Conservation (phyloP, 2,329 filamentous ascomycete species). For the Colletotrichum plurivorum region DNA sequence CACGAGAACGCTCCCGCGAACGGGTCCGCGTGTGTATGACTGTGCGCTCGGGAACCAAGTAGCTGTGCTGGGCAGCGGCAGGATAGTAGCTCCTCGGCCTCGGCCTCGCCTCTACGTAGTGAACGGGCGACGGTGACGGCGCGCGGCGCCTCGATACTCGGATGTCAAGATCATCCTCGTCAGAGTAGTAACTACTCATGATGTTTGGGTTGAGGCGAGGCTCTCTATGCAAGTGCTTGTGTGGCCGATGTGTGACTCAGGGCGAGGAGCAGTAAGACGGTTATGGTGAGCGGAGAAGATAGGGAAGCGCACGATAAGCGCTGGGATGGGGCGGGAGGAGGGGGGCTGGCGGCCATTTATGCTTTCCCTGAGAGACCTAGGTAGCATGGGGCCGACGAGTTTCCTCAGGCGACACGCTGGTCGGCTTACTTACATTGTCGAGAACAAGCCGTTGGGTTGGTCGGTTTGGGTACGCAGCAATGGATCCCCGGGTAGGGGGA, state of each 20-base stretch:
- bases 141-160: constrained; percentile 57
- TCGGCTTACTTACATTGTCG: constrained; percentile 23
- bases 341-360: constrained; percentile 23
- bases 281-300: constrained; percentile 1
- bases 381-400: constrained; percentile 21
- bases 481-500: not conserved
- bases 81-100: constrained; percentile 59
- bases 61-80: constrained; percentile 53
- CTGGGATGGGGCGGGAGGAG: constrained; percentile 1
- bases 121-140: constrained; percentile 57
- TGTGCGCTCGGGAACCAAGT: constrained; percentile 62
- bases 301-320: too few species aligned
- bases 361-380: constrained; percentile 25
- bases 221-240: not conserved
- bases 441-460: constrained; percentile 14
- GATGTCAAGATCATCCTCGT: constrained; percentile 70
- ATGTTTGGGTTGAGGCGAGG: not conserved
- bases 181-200: constrained; percentile 59
- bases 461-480: not conserved
- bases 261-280: not conserved
- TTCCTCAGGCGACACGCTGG: constrained; percentile 19
- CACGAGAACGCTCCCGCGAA: constrained; percentile 59
- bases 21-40: constrained; percentile 58
- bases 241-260: not conserved
- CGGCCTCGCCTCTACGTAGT: constrained; percentile 60